Evolutionary conservation across 352 stramenopile genomes (phyloP), one percentile per base, ranked within the genome.

Genomic region (Globisporangium irregulare): DNA sequence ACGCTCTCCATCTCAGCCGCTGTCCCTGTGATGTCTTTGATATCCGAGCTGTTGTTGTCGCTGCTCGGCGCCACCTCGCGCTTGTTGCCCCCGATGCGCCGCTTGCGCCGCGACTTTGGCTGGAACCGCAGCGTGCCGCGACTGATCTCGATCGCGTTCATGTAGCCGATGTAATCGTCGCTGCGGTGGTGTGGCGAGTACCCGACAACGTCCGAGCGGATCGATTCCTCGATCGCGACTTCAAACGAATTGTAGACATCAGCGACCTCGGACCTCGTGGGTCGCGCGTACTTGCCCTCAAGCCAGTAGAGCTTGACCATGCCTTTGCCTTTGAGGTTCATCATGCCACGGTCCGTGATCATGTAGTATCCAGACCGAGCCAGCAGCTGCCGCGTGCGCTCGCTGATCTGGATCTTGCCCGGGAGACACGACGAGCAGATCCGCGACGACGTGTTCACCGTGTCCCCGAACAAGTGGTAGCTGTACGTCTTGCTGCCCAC

Each of bases 401-500:
- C 76, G 51, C 82, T 91, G 68, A 91, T 85, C 57, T 94, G 86
- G 60, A 94, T 89, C 38, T 79, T 87, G 0, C 84, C 82, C 4
- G 85, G 67, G 27, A 79, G 70, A 54, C 74, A 80, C 43, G 81
- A 93, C 50, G 87, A 95, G 62, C 86, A 96, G 36, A 95, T 81
- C 2, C 88, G 76, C 22, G 83, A 93, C 4, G 85, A 89, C 27
- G 82, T 92, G 74, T 94, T 96, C 51, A 94, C 88, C 1, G 88
- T 91, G 60, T 94, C 86, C 5, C 88, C 88, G 72, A 94, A 94
- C 34, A 96, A 77, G 36, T 95, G 89, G 67, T 93, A 97, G 55
- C 87, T 89, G 53, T 91, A 91, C 6, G 84, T 90, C 51, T 86
- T 89, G 68, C 78, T 87, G 5, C 90, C 89, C 1, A 97, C 85